Base-by-base conservation (phyloP, 148 eudicot genomes). In the Fagopyrum tataricum region DNA sequence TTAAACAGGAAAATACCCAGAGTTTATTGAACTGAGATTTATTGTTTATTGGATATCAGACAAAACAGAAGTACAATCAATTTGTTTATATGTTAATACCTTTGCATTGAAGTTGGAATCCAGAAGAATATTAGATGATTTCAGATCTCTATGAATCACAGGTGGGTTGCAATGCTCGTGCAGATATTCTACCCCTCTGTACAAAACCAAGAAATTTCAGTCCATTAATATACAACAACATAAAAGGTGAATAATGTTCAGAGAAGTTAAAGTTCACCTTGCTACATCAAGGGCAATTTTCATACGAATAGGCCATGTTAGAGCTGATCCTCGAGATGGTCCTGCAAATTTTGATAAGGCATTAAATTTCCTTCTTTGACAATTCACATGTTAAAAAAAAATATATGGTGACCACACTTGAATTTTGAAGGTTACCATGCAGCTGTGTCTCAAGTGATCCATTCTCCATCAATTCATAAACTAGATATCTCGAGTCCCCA, bases 101-200 rank as follows among this genome's bases (percentile, higher is more conserved):
- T 88, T 90, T 71, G 92, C 96, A 75, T 88, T 86, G 82, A 83
- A 84, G 76, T 84, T 75, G 58, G 92, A 77, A 77, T 86, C 96
- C 48, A 90, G 89, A 77, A 90, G 90, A 73, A 90, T 81, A 80
- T 88, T 90, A 53, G 92, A 90, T 78, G 96, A 90, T 82, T 90
- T 88, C 79, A 90, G 82, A 88, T 90, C 92, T 85, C 96, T 86
- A 80, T 90, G 92, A 72, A 90, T 90, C 76, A 90, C 89, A 39
- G 89, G 79, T 20, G 90, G 96, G 52, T 82, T 85, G 81, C 92
- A 90, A 51, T 82, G 86, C 82, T 90, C 96, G 69, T 90, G 96
- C 66, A 90, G 83, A 79, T 86, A 90, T 71, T 88, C 92, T 77
- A 90, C 78, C 18, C 92, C 96, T 78, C 96, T 90, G 89, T 26